These are phyloP conservation scores for Bocquillonia castaneifolia DNA, from an alignment of 441 rosid genomes.

Conservation along the genomic window DNA sequence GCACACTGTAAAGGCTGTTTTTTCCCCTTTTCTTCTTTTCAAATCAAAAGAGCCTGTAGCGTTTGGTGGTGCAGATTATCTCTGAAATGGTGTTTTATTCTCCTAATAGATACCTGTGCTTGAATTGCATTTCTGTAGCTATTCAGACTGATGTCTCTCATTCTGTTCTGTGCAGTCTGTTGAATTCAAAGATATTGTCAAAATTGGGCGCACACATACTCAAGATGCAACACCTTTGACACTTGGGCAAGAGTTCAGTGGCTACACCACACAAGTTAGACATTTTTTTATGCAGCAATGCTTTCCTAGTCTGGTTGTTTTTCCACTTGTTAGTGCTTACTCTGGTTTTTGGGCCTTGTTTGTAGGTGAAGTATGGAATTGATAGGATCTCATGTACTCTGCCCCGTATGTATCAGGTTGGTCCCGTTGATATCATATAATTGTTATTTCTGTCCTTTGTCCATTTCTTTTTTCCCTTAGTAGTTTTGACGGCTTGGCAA, in stretches of 20 bases:
- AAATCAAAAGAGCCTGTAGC: not conserved
- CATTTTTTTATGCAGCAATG: slow-evolving; percentile 10
- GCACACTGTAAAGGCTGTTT: not conserved
- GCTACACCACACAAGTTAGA: slow-evolving; percentile 82
- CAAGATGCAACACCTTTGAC: slow-evolving; percentile 99
- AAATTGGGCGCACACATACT: slow-evolving; percentile 97
- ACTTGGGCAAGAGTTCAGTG: slow-evolving; percentile 95
- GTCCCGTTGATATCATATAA: slow-evolving; percentile 18
- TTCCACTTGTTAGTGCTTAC: slow-evolving; percentile 10
- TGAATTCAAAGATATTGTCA: slow-evolving; percentile 84
- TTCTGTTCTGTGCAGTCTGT: slow-evolving; percentile 39
- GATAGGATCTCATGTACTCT: slow-evolving; percentile 44
- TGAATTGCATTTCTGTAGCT: slow-evolving; percentile 5
- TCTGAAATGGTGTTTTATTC: slow-evolving; percentile 2
- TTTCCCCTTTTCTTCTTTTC: not conserved
- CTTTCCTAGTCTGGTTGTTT: not conserved
- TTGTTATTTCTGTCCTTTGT: slow-evolving; percentile 1
- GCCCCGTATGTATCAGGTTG: slow-evolving; percentile 87
- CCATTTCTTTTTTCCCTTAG: not conserved
- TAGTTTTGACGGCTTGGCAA: slow-evolving; percentile 30
- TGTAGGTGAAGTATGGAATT: slow-evolving; percentile 79
- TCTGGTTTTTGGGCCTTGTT: not conserved
- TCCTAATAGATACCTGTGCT: not conserved
- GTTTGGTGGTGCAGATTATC: not conserved
- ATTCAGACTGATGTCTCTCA: slow-evolving; percentile 8